Percentiles rank a stretch among this genome's conserved stretches.
Conservation (phyloP, 352 stramenopile species). For the Pythium guiyangense region DNA sequence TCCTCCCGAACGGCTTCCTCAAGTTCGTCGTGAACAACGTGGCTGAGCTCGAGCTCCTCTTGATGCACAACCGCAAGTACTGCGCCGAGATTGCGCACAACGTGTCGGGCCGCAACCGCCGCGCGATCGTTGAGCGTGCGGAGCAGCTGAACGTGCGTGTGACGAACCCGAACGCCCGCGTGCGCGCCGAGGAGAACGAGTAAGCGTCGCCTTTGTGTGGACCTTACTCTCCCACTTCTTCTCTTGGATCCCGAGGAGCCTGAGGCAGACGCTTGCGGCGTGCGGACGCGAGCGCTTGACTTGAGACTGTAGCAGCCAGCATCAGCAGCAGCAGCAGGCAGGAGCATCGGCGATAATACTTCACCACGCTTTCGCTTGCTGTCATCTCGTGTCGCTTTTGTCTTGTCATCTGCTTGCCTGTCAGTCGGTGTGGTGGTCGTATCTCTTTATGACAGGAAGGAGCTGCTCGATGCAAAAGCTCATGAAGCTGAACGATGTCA, state of each 20-base stretch:
- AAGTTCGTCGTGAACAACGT: slow-evolving; percentile 99
- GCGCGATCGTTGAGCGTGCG: slow-evolving; percentile 96
- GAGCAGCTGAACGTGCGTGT: slow-evolving; percentile 98
- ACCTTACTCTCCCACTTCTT: slow-evolving; percentile 12
- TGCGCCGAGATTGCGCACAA: slow-evolving; percentile 98
- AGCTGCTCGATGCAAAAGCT: no score
- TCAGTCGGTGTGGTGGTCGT: not conserved
- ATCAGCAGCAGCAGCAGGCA: slow-evolving; percentile 10
- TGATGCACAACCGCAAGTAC: slow-evolving; percentile 97
- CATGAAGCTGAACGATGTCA: no score
- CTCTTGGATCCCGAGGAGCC: slow-evolving; percentile 13
- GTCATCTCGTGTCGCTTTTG: not conserved
- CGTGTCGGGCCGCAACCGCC: slow-evolving; percentile 95
- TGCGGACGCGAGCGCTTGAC: slow-evolving; percentile 4
- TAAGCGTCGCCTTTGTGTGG: slow-evolving; percentile 35
- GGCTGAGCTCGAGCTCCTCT: slow-evolving; percentile 95
- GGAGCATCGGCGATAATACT: slow-evolving; percentile 24
- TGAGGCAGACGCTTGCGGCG: no score
- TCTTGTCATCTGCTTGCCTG: slow-evolving; percentile 4
- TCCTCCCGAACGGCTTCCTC: slow-evolving; percentile 98
- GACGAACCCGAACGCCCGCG: slow-evolving; percentile 97
- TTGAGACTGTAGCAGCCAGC: slow-evolving; percentile 11
- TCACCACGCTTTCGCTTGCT: slow-evolving; percentile 28
- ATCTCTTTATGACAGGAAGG: not conserved
- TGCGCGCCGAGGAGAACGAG: slow-evolving; percentile 96